phyloP scores from a whole-genome alignment of 177 flowering plant species.

The Telopea speciosissima region DNA sequence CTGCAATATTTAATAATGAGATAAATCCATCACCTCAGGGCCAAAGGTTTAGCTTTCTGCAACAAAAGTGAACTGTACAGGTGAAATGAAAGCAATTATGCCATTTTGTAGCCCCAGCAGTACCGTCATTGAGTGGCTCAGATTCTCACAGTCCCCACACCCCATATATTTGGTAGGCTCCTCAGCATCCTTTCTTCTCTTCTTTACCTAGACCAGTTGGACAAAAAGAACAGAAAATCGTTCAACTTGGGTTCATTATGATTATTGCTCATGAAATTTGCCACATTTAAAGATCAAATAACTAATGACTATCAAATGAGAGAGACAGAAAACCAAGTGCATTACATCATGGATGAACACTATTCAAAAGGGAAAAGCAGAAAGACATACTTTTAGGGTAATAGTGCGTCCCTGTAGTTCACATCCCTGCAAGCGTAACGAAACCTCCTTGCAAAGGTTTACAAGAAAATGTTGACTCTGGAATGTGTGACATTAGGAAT shows the following conservation, averaged over 20 bases:
- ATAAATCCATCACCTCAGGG: conserved; percentile 3
- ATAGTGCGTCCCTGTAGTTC: conserved; percentile 78
- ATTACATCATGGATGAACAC: background rate
- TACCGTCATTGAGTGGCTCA: conserved; percentile 89
- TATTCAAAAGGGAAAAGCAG: background rate
- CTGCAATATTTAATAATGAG: conserved; percentile 27
- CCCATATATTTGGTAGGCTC: conserved; percentile 94
- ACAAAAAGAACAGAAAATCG: background rate
- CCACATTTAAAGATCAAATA: conserved; percentile 1
- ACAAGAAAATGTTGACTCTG: conserved; percentile 61
- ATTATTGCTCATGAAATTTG: background rate
- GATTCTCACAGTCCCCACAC: conserved; percentile 87
- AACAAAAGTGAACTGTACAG: background rate
- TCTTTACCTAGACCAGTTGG: conserved; percentile 53
- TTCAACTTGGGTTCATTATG: background rate
- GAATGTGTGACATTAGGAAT: background rate
- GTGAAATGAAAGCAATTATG: background rate
- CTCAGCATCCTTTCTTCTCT: conserved; percentile 72
- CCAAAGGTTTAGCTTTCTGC: background rate
- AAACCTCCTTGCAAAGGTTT: conserved; percentile 85
- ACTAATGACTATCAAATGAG: background rate
- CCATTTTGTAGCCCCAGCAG: conserved; percentile 2
- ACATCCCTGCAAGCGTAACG: conserved; percentile 78
- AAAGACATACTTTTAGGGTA: conserved; percentile 61
- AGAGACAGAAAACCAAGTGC: background rate